Conservation (phyloP, 805 yeast genomes). For the Starmerella floricola region DNA sequence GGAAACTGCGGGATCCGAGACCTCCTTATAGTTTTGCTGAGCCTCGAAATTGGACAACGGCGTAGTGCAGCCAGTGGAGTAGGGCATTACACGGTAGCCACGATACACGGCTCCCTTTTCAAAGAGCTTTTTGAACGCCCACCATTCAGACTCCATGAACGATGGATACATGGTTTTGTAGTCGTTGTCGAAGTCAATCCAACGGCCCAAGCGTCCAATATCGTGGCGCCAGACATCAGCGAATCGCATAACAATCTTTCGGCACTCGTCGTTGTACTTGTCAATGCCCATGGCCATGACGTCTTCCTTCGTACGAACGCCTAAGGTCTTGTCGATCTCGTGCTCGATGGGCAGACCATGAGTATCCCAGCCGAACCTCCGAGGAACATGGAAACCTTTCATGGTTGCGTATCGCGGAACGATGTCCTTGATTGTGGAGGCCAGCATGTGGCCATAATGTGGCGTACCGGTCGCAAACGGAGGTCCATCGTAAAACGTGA, state of each 20-base stretch:
- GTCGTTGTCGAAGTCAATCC: conserved; percentile 99
- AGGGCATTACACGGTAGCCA: conserved; percentile 97
- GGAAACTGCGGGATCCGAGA: conserved; percentile 91
- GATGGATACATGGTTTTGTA: conserved; percentile 91
- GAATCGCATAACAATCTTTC: conserved; percentile 94
- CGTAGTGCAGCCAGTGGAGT: conserved; percentile 93
- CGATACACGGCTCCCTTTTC: conserved; percentile 83
- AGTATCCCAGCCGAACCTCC: conserved; percentile 99
- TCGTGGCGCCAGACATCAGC: conserved; percentile 91
- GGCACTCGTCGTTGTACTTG: conserved; percentile 87
- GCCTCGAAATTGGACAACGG: conserved; percentile 97
- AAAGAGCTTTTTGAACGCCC: conserved; percentile 87
- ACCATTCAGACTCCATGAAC: conserved; percentile 98
- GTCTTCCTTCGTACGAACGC: conserved; percentile 85
- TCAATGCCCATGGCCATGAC: conserved; percentile 89
- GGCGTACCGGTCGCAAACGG: conserved; percentile 99
- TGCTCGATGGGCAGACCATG: conserved; percentile 98
- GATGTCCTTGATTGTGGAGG: conserved; percentile 93
- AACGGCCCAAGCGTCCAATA: conserved; percentile 90
- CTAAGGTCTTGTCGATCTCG: conserved; percentile 94
- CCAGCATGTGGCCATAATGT: conserved; percentile 94
- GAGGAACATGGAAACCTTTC: conserved; percentile 92
- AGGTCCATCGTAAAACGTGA: conserved; percentile 96
- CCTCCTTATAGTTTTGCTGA: conserved; percentile 95
- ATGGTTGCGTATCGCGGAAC: conserved; percentile 96